Evolutionary conservation across 148 eudicot genomes (phyloP), one percentile per base, ranked within the genome.

Genomic region (Fallopia convolvulus): DNA sequence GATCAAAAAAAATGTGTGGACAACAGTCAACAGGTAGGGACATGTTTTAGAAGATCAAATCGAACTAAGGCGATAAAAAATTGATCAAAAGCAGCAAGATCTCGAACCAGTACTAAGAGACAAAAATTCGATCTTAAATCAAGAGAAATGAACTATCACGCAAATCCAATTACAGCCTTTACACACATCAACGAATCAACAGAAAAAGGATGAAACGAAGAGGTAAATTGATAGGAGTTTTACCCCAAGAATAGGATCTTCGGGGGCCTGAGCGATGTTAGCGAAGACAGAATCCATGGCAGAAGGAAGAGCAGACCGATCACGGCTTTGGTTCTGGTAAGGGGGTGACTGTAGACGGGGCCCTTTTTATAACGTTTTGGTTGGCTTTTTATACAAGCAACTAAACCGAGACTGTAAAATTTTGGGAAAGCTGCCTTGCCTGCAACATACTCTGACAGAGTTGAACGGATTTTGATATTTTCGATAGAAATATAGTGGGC

Each of bases 221-320:
- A 26, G 18, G 41, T 58, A 42, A 74, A 55, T 18, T 17, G 3
- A 33, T 32, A 13, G 36, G 47, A 44, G 7, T 6, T 12, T 6
- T 84, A 90, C 94, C 84, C 94, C 94, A 18, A 90, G 75, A 50
- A 90, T 90, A 72, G 94, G 87, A 87, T 90, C 94, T 82, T 90
- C 94, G 56, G 94, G 94, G 50, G 90, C 94, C 75, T 80, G 94
- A 77, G 79, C 88, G 74, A 90, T 75, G 50, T 79, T 63, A 47
- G 88, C 84, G 81, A 90, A 89, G 42, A 86, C 86, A 60, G 91
- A 88, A 74, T 84, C 85, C 87, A 84, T 84, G 40, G 26, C 47
- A 55, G 26, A 21, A 23, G 0, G 2, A 50, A 26, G 32, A 58
- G n/a, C 41, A 6, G 33, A 30, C 14, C 8, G 41, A 65, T 5